These are phyloP conservation scores for Lactarius pseudohatsudake DNA, from an alignment of 768 basidiomycete genomes.

Conservation along the genomic window DNA sequence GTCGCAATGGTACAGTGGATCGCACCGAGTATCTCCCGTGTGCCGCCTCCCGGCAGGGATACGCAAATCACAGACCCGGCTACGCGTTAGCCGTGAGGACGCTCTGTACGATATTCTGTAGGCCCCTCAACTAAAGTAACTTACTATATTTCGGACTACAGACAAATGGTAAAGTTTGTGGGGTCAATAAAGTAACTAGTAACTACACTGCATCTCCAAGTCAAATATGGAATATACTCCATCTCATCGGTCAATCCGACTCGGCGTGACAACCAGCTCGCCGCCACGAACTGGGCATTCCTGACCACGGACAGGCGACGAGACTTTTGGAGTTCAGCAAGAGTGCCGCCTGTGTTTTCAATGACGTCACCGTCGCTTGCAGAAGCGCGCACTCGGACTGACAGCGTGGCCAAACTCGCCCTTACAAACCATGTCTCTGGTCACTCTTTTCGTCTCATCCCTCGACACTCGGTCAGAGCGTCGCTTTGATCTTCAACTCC, in stretches of 20 bases:
- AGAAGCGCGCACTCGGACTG: neutral
- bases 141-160: neutral
- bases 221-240: neutral
- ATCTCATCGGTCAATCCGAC: neutral
- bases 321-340: neutral
- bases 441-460: conserved; percentile 79
- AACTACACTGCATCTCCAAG: neutral
- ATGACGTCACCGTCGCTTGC: neutral
- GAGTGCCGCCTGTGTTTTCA: neutral
- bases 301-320: neutral
- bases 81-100: neutral
- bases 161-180: neutral
- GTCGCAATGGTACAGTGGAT: neutral
- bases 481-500: conserved; percentile 71
- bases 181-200: neutral
- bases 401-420: neutral
- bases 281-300: neutral
- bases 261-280: neutral
- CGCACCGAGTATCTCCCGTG: conserved; percentile 1
- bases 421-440: conserved; percentile 41
- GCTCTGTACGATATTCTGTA: too few relatives aligned
- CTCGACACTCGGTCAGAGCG: conserved; percentile 91
- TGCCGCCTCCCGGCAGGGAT: neutral
- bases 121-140: too few relatives aligned
- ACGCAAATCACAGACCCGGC: conserved; percentile 17